phyloP scores from a whole-genome alignment of 176 grass and related monocot species.

The Rhynchospora tenuis region DNA sequence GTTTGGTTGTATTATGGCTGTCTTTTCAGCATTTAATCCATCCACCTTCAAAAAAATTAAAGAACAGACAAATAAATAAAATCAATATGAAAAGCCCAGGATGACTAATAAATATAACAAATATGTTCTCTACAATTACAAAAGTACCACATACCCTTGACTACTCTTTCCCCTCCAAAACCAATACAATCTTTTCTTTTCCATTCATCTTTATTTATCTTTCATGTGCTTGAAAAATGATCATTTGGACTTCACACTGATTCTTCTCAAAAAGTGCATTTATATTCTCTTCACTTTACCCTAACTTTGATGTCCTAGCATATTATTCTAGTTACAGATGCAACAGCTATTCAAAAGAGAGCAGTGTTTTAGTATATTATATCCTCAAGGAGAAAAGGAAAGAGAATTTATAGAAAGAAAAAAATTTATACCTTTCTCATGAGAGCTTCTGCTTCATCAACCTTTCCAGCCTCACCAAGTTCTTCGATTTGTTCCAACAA shows the following conservation, averaged over 20 bases:
- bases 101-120: neutral
- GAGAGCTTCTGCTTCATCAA: conserved; percentile 93
- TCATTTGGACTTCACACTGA: neutral
- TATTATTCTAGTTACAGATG: neutral
- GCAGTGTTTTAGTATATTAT: neutral
- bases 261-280: neutral
- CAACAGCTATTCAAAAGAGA: neutral
- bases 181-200: neutral
- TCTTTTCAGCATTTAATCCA: conserved; percentile 68
- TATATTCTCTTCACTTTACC: neutral
- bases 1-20: conserved; percentile 60
- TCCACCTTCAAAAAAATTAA: conserved; percentile 52
- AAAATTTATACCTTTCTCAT: conserved; percentile 59
- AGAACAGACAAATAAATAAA: conserved; percentile 11
- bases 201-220: neutral
- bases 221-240: neutral
- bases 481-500: conserved; percentile 76
- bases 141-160: neutral
- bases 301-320: neutral
- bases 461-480: conserved; percentile 86
- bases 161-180: neutral
- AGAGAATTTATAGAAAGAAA: neutral
- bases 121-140: neutral
- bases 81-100: neutral
- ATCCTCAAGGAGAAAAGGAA: neutral